Evolutionary conservation across 768 basidiomycete genomes (phyloP), one percentile per base, ranked within the genome.

Genomic region (Rossbeevera mucosa): DNA sequence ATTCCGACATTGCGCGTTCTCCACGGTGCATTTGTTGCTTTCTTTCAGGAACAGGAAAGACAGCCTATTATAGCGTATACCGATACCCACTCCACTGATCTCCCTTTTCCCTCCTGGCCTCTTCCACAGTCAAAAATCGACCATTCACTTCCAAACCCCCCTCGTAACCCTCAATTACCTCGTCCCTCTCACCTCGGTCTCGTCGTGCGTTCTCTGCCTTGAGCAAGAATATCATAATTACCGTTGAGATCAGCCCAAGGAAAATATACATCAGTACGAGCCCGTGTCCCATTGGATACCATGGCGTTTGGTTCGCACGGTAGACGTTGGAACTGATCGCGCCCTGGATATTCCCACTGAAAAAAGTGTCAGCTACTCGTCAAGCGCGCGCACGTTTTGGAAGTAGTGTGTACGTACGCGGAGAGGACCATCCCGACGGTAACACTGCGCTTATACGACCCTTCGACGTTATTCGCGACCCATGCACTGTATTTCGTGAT

Each of bases 251-350:
- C 43, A 87, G 54, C 3, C 85, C 87, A 45, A 88, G 69, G 36
- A 67, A 77, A 58, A 90, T 86, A 70, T 86, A 90, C 78, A 82
- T 76, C 48, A 89, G 71, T 47, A 88, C 86, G 31, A 89, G 71
- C 5, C 81, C 83, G 50, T 85, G 74, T 1, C 74, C 66, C 46
- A 86, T 70, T 1, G 73, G 76, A 64, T 85, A 91, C 81, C 84
- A 84, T 7, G 87, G 87, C 55, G 72, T 72, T 63, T 88, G 83
- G 44, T 64, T 66, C 3, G 77, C 78, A 25, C 86, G 85, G 62
- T 90, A 89, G 76, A 90, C 79, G 59, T 88, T 88, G 16, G 85
- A 86, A 61, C 80, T 81, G 41, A 90, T 81, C 18, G 83, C 85
- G 18, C 86, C 86, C 61, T 87, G 86, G 46, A 88, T 71, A 63